These are phyloP conservation scores for Coemansia sp. DNA, from an alignment of 192 early-diverging fungal species.

Conservation along the genomic window DNA sequence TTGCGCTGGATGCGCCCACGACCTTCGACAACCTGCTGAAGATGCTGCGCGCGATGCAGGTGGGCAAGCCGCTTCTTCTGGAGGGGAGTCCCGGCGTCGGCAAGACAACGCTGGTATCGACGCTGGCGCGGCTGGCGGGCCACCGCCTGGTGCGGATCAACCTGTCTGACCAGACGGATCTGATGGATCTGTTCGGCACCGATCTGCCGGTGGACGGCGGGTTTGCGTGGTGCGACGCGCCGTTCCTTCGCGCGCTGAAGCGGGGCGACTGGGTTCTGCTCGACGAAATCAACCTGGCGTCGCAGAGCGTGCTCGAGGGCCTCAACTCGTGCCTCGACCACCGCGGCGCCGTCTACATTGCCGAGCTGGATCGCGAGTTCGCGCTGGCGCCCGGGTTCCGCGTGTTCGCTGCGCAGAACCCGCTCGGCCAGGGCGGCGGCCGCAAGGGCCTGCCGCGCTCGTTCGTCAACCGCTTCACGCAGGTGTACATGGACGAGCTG, in stretches of 20 bases:
- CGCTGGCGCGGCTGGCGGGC: slow-evolving; percentile 79
- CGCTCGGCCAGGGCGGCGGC: slow-evolving; percentile 94
- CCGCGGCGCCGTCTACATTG: slow-evolving; percentile 91
- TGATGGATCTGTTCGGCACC: slow-evolving; percentile 97
- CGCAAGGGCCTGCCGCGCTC: slow-evolving; percentile 97
- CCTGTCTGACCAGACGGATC: slow-evolving; percentile 96
- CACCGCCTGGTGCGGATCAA: slow-evolving; percentile 92
- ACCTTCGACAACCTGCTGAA: slow-evolving; percentile 84
- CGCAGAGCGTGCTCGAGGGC: slow-evolving; percentile 97
- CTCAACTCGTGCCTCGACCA: slow-evolving; percentile 99
- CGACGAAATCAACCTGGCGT: slow-evolving; percentile 98
- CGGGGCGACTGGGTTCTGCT: slow-evolving; percentile 95
- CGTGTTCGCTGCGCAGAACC: slow-evolving; percentile 97
- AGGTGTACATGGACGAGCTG: slow-evolving; percentile 89
- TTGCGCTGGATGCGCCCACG: slow-evolving; percentile 88
- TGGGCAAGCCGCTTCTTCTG: slow-evolving; percentile 87
- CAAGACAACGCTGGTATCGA: slow-evolving; percentile 87
- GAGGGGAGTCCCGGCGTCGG: slow-evolving; percentile 98
- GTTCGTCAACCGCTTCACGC: slow-evolving; percentile 96
- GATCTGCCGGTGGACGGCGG: slow-evolving; percentile 89
- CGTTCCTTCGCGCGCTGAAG: slow-evolving; percentile 95
- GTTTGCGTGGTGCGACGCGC: slow-evolving; percentile 97
- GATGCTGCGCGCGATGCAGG: slow-evolving; percentile 86
- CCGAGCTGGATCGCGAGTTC: slow-evolving; percentile 91
- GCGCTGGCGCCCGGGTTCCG: slow-evolving; percentile 77